Evolutionary conservation across 768 basidiomycete genomes (phyloP), one percentile per base, ranked within the genome.

Genomic region (Phanerodontia chrysosporium): DNA sequence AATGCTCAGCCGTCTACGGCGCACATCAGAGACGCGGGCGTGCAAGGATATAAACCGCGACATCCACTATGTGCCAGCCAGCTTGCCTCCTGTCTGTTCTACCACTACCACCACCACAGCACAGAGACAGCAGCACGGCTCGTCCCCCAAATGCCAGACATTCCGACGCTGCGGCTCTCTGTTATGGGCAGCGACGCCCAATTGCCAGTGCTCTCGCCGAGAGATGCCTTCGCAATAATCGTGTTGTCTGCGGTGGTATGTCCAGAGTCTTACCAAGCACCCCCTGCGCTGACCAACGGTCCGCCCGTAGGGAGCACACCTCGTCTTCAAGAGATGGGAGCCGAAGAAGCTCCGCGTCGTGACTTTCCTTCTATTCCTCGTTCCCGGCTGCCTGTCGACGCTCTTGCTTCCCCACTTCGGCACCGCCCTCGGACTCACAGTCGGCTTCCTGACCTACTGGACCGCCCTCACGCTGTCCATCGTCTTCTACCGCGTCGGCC

Each of bases 381-480:
- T 64, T 16, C 55, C 61, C 6, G 25, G 29, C 10, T 44, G 44
- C 24, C 39, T 59, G 12, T 35, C 61, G 13, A 21, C 39, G 14
- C 21, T 64, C 25, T 45, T 65, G 18, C 22, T 61, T 18, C 52
- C 61, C 7, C 64, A 66, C 45, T 49, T 57, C 28, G 42, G 55
- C 14, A 32, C 51, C 12, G 8, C 45, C 2, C 35, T 25, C 5
- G 22, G 53, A 45, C 7, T 63, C 27, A 29, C 53, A 29, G 30
- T 65, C 25, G 35, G 58, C 18, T 63, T 61, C 51, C 29, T 60
- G 4, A 62, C 65, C 6, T 68, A 77, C 10, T 52, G 64, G 35
- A 75, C 75, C 1, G 69, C 77, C 12, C 53, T 73, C 16, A 5
- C 72, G 5, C 36, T 44, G 2, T 57, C 60, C 12, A 54, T 64